These are phyloP conservation scores for Leccinum pachyderme DNA, from an alignment of 1,284 basidiomycete species.

Conservation along the genomic window DNA sequence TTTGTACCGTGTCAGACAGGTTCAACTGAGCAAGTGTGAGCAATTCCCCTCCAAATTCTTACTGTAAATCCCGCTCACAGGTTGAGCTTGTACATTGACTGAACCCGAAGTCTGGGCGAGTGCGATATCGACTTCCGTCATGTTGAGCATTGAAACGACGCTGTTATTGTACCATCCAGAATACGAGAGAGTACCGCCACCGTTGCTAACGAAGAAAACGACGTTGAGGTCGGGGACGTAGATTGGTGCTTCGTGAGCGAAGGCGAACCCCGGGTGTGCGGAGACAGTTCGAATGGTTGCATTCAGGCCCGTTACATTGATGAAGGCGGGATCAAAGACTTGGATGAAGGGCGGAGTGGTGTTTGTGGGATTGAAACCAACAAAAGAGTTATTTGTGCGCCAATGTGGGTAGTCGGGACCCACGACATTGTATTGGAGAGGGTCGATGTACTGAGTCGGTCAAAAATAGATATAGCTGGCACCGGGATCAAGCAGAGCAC, in stretches of 20 bases:
- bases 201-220: constrained; percentile 51
- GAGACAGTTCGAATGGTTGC: constrained; percentile 61
- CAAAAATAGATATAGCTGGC: constrained; percentile 34
- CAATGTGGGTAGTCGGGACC: constrained; percentile 35
- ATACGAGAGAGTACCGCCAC: constrained; percentile 41
- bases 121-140: constrained; percentile 44
- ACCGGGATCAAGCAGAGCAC: background rate
- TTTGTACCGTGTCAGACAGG: constrained; percentile 51
- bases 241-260: constrained; percentile 75
- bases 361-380: constrained; percentile 47
- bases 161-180: constrained; percentile 47
- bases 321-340: constrained; percentile 61
- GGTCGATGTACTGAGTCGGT: constrained; percentile 43
- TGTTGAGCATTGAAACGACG: constrained; percentile 44
- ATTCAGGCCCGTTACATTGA: constrained; percentile 54
- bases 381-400: constrained; percentile 37
- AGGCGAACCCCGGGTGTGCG: constrained; percentile 55
- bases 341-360: constrained; percentile 63
- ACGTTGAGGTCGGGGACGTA: constrained; percentile 60
- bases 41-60: background rate
- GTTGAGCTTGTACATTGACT: constrained; percentile 55
- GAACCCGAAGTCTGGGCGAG: constrained; percentile 34
- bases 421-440: constrained; percentile 44
- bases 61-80: constrained; percentile 38
- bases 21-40: constrained; percentile 38